Evolutionary conservation across 2,329 filamentous ascomycete species (phyloP).

Genomic region (Pseudogymnoascus sp.): DNA sequence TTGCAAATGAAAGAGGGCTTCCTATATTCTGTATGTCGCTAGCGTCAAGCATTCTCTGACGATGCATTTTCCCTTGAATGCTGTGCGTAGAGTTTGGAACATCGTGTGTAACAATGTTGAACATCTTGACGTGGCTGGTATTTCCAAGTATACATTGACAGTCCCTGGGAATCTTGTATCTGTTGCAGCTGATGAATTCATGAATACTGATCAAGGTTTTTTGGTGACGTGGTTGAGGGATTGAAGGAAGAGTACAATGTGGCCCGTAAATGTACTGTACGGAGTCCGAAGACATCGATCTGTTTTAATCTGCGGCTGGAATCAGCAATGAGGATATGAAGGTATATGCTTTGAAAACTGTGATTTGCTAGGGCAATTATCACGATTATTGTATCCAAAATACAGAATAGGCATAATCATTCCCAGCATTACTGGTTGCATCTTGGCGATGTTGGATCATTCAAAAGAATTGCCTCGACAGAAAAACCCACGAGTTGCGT

Average conservation of each 20-base stretch:
- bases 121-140: background rate
- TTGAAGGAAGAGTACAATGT: background rate
- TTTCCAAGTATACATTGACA: background rate
- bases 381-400: background rate
- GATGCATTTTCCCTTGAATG: background rate
- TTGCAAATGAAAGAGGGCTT: background rate
- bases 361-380: background rate
- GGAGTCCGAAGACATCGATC: background rate
- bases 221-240: background rate
- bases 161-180: background rate
- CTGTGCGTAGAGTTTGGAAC: background rate
- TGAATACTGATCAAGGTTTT: background rate
- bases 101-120: background rate
- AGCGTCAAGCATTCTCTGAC: background rate
- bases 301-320: background rate
- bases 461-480: background rate
- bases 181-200: background rate
- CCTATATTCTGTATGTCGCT: background rate
- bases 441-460: background rate
- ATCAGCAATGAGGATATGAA: background rate
- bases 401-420: background rate
- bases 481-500: background rate
- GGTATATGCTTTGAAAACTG: background rate
- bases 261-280: background rate
- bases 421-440: background rate